Conservation (phyloP, 2,329 filamentous ascomycete species). For the Penicillium sp. region DNA sequence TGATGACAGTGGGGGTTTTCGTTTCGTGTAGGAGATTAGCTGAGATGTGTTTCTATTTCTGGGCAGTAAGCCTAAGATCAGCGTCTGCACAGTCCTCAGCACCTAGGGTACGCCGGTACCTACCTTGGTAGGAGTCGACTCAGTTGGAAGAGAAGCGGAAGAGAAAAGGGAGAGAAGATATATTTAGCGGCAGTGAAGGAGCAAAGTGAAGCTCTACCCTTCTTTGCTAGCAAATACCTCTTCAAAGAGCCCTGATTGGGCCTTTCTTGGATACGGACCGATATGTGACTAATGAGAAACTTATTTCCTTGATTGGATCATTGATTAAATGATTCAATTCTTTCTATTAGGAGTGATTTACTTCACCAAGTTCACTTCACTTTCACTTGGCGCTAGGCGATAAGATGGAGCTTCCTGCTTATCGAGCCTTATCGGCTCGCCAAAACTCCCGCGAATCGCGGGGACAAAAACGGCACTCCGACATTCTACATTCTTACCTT, state of each 20-base stretch:
- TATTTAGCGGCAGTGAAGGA: neutral
- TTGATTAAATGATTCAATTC: neutral
- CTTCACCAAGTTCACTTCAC: neutral
- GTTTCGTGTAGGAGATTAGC: no score
- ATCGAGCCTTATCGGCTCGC: slow-evolving; percentile 22
- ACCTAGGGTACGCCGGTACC: no score
- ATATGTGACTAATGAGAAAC: neutral
- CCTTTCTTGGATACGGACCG: no score
- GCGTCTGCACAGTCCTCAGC: no score
- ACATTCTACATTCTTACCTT: neutral
- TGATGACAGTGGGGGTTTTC: neutral
- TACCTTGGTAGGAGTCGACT: no score
- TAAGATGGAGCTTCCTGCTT: slow-evolving; percentile 18
- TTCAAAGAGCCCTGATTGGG: neutral
- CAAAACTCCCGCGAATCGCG: slow-evolving; percentile 29
- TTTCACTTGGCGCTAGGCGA: neutral
- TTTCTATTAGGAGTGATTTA: neutral
- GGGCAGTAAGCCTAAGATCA: no score
- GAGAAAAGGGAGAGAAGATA: neutral
- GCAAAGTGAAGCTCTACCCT: neutral
- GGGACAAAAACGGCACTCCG: slow-evolving; percentile 11
- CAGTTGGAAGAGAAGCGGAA: neutral
- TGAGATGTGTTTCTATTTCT: no score
- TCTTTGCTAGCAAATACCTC: neutral
- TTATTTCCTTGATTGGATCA: neutral